phyloP scores from a whole-genome alignment of 768 basidiomycete genomes.

The Hemileccinum impolitum region DNA sequence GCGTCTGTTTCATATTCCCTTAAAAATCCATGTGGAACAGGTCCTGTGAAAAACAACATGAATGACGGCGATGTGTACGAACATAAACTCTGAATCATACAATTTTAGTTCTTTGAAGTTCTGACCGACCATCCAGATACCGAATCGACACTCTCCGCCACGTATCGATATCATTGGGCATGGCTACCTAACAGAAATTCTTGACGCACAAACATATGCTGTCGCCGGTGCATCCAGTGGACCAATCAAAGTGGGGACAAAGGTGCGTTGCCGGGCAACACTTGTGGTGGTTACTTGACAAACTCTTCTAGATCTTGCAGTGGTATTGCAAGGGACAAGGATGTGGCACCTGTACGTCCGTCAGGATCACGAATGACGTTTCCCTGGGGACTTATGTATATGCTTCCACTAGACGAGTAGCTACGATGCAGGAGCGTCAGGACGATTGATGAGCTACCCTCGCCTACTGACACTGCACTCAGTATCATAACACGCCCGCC shows the following conservation, averaged over 20 bases:
- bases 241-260: conserved; percentile 77
- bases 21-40: no score
- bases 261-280: conserved; percentile 35
- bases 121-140: no score
- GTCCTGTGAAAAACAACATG: not conserved
- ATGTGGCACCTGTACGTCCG: conserved; percentile 75
- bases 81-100: not conserved
- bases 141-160: not conserved
- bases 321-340: conserved; percentile 63
- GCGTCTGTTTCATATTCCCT: not conserved
- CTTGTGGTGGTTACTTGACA: not conserved
- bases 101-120: not conserved
- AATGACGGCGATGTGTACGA: not conserved
- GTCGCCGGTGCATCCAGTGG: conserved; percentile 81
- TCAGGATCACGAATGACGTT: not conserved
- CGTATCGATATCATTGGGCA: conserved; percentile 13
- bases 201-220: conserved; percentile 62
- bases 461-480: conserved; percentile 65
- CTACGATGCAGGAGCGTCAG: conserved; percentile 58
- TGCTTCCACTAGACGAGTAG: conserved; percentile 53
- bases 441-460: conserved; percentile 53
- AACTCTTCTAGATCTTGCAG: conserved; percentile 55
- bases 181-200: conserved; percentile 34
- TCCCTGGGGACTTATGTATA: not conserved
- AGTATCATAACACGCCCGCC: conserved; percentile 72